Conservation (phyloP, 148 eudicot genomes). For the Pharnaceum exiguum region DNA sequence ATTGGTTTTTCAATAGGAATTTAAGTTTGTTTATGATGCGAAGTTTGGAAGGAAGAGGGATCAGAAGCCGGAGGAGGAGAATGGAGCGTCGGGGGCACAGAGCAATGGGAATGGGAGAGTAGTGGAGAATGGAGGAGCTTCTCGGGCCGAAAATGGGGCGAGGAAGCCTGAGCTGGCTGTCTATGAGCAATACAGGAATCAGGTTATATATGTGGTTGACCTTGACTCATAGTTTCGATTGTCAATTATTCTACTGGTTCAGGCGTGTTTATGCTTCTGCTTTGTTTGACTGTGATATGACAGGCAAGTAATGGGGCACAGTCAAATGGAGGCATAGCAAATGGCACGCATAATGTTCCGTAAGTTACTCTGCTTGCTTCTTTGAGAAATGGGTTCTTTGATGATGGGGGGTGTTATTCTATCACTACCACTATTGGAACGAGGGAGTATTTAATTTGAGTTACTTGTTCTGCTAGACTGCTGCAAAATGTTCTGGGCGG, state of each 20-base stretch:
- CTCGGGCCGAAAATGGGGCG: slow-evolving; percentile 28
- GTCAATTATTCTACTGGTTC: neutral
- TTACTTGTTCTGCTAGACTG: too few species aligned
- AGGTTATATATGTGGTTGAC: slow-evolving; percentile 36
- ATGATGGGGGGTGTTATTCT: neutral
- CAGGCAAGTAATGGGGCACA: slow-evolving; percentile 37
- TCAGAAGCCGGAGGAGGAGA: slow-evolving; percentile 27
- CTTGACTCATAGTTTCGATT: neutral
- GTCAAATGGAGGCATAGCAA: slow-evolving; percentile 43
- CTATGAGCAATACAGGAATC: slow-evolving; percentile 70
- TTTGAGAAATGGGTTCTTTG: neutral
- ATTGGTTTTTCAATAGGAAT: slow-evolving; percentile 54
- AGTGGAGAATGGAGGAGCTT: slow-evolving; percentile 34
- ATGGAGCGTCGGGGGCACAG: slow-evolving; percentile 23
- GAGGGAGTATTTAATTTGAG: too few species aligned
- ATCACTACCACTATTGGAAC: too few species aligned
- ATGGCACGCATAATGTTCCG: slow-evolving; percentile 29
- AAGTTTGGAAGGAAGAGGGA: slow-evolving; percentile 97
- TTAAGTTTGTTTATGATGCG: slow-evolving; percentile 85
- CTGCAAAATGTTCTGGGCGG: too few species aligned
- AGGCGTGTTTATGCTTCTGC: neutral
- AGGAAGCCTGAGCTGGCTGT: slow-evolving; percentile 68
- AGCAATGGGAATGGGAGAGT: slow-evolving; percentile 41
- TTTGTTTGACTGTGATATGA: slow-evolving; percentile 17
- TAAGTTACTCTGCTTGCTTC: slow-evolving; percentile 31